Base-by-base conservation (phyloP, 192 early-diverging fungal species). In the Dissophora ornata region DNA sequence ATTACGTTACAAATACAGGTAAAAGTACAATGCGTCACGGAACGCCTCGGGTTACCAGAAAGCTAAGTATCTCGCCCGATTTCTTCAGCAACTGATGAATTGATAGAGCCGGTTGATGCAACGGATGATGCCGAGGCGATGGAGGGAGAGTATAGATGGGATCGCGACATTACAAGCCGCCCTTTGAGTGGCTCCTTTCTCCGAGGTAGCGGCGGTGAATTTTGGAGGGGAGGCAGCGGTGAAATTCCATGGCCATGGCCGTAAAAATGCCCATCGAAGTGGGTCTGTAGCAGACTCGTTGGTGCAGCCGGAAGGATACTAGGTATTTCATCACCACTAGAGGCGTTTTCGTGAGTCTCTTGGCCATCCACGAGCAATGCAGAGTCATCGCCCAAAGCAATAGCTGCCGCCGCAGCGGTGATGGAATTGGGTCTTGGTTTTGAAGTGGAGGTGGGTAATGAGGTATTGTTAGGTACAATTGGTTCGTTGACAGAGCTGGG, bases 111-210 rank as follows among this genome's bases (percentile, higher is more conserved):
- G 38, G 42, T 41, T 10, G 63, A 45, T n/a, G 38, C 36, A 51
- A 28, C 25, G 2, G 44, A 47, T 1, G 65, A 18, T 26, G 53
- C 42, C 7, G 64, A 47, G 9, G 63, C n/a, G 10, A 50, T 26
- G 10, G 65, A 59, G 1, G 55, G 67, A 2, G 59, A 40, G 25
- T 56, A 48, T 18, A 71, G 51, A 32, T 71, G 62, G 26, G 69
- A 62, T 11, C 58, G 44, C 11, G 69, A 71, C 69, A 71, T 71
- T 8, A 71, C 69, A 33, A 71, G 42, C 7, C 49, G 58, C 8
- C 68, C 68, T 18, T 60, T 26, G 1, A 38, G 57, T 28, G 49
- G 32, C n/a, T 54, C 59, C 28, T 57, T 62, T 26, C 42, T 47
- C 3, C 40, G 16, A 33, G 28, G n/a, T 5, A 44, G 24, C 2